phyloP scores from a whole-genome alignment of 1,284 basidiomycete species.

The Malassezia sympodialis region DNA sequence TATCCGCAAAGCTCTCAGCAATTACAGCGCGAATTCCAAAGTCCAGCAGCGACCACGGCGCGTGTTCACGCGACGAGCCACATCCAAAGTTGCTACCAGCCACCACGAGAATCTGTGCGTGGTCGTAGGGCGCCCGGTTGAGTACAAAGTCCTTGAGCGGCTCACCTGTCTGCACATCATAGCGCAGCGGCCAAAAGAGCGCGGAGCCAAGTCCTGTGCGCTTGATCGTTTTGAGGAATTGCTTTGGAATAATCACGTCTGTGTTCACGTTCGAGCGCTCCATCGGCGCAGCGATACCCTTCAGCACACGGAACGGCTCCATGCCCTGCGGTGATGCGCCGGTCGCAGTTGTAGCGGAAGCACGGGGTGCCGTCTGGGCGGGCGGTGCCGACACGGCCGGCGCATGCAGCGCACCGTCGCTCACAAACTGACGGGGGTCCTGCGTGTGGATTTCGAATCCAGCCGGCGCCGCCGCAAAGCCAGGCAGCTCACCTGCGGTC shows the following conservation, averaged over 20 bases:
- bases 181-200: conserved; percentile 41
- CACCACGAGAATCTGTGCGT: conserved; percentile 39
- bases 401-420: conserved; percentile 16
- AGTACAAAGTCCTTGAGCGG: conserved; percentile 34
- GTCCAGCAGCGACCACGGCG: conserved; percentile 43
- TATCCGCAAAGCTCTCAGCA: conserved; percentile 39
- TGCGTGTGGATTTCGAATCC: conserved; percentile 31
- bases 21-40: conserved; percentile 44
- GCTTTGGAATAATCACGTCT: conserved; percentile 46
- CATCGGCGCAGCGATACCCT: conserved; percentile 41
- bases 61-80: conserved; percentile 42
- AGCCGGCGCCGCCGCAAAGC: conserved; percentile 27
- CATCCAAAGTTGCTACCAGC: conserved; percentile 44
- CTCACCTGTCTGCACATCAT: conserved; percentile 39
- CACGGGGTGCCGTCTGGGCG: neutral
- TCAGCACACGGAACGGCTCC: conserved; percentile 38
- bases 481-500: conserved; percentile 22
- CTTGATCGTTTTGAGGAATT: conserved; percentile 47
- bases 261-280: conserved; percentile 45
- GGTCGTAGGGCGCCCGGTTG: conserved; percentile 33
- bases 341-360: neutral
- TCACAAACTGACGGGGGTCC: conserved; percentile 36
- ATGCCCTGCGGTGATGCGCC: conserved; percentile 23
- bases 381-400: conserved; percentile 6
- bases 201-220: conserved; percentile 42